Base-by-base conservation (phyloP, 169 alveolate species). In the Eimeria sp. region DNA sequence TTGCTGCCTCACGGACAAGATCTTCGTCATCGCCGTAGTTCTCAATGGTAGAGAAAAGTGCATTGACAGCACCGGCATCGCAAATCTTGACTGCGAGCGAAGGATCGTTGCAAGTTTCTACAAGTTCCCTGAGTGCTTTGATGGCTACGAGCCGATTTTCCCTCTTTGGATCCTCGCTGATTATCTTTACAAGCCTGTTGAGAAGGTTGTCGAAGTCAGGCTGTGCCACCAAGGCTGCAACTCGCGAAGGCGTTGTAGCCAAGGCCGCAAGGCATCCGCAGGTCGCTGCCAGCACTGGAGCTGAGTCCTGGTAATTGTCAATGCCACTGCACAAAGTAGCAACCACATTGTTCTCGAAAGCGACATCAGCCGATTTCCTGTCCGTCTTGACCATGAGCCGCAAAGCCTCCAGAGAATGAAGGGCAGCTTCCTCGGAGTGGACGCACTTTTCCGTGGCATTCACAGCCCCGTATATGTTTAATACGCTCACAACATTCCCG, bases 201-300 rank as follows among this genome's bases (percentile, higher is more conserved):
- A 95, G 96, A 82, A 97, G 97, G 49, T 70, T 83, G 83, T 96
- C 97, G 89, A 98, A 98, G 80, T 97, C 98, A 25, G 98, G 98
- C 83, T 98, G 98, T 47, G 96, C 97, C 47, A 98, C 96, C 63
- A 98, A 95, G 51, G 96, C 97, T 80, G 97, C 97, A 34, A 98
- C 98, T n/a, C 99, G 97, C 54, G 98, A 98, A 4, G 98, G 98
- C 25, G 98, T 97, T 30, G 98, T 97, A 78, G 99, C 98, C 98
- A 98, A 95, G 30, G 98, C 94, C 11, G 99, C 99, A 63, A 98
- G 97, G 86, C 99, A 98, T 57, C 97, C 98, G 95, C 98, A 98
- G 11, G 98, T 98, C 57, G 98, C 97, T 65, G 98, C 98, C 30
- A 98, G 95, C 51, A 98, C 98, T 40, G 95, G 87, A 7, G 98